Evolutionary conservation across 176 grass and related monocot genomes (phyloP).

Genomic region (Oryza nivara): DNA sequence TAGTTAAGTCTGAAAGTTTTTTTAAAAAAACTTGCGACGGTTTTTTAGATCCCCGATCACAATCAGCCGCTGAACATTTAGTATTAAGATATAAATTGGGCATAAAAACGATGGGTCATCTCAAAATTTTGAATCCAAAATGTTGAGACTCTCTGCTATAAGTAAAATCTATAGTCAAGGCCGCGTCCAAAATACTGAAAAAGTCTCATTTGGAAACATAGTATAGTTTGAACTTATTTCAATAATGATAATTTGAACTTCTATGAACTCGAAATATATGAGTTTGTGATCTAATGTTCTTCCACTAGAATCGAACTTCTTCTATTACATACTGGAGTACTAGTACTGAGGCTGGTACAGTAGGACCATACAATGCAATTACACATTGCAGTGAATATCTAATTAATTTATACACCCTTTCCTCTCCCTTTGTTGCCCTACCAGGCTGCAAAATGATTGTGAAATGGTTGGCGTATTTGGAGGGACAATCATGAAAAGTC

Average conservation of each 20-base stretch:
- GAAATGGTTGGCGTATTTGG: constrained; percentile 42
- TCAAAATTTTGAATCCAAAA: neutral
- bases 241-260: neutral
- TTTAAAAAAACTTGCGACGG: too few species aligned
- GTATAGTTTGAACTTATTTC: neutral
- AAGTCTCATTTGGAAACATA: neutral
- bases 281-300: neutral
- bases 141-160: neutral
- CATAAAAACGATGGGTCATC: neutral
- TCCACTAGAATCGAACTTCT: neutral
- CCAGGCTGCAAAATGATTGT: constrained; percentile 48
- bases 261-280: neutral
- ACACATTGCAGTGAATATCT: neutral
- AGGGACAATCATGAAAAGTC: constrained; percentile 53
- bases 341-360: neutral
- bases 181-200: neutral
- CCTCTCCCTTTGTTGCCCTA: constrained; percentile 6
- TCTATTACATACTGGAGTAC: too few species aligned
- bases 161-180: neutral
- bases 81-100: neutral
- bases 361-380: neutral
- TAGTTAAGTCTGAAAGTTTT: too few species aligned
- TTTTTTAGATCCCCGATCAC: too few species aligned
- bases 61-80: neutral
- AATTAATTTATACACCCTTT: neutral